Conservation (phyloP, 176 grass and related monocot species). For the Aegilops tauschii region DNA sequence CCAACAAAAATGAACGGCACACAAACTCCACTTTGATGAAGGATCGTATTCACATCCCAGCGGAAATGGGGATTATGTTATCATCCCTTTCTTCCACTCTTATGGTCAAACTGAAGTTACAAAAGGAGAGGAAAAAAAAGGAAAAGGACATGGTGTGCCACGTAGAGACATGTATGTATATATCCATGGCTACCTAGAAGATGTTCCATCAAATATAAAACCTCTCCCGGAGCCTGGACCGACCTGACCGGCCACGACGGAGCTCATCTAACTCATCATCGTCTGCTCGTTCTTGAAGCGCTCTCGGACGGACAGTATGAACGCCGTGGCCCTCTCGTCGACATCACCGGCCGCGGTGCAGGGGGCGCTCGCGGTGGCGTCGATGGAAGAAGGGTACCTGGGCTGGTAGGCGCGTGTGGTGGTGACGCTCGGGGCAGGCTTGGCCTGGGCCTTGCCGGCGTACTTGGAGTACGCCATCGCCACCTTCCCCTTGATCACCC, state of each 20-base stretch:
- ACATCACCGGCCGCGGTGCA: neutral
- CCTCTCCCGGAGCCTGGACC: slow-evolving; percentile 5
- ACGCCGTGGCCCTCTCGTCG: slow-evolving; percentile 50
- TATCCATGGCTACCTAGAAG: slow-evolving; percentile 27
- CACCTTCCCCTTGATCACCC: slow-evolving; percentile 38
- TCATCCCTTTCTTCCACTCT: neutral
- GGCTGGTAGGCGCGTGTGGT: slow-evolving; percentile 25
- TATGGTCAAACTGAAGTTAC: neutral
- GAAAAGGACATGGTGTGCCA: neutral
- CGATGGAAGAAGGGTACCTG: slow-evolving; percentile 15
- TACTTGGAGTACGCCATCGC: slow-evolving; percentile 29
- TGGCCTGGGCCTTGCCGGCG: slow-evolving; percentile 15
- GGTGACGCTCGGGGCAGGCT: slow-evolving; percentile 17
- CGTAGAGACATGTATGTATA: neutral
- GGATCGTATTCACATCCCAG: neutral
- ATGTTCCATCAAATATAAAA: slow-evolving; percentile 40
- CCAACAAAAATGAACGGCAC: neutral
- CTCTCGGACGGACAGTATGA: slow-evolving; percentile 42
- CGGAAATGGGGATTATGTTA: neutral
- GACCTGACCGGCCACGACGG: neutral
- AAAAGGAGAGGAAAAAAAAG: neutral
- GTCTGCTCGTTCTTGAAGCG: slow-evolving; percentile 45
- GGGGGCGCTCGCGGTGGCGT: neutral
- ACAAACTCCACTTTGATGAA: neutral
- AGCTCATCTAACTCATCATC: neutral